Evolutionary conservation across 2,329 filamentous ascomycete genomes (phyloP), one percentile per base, ranked within the genome.

Genomic region (Fusarium pseudoanthophilum): DNA sequence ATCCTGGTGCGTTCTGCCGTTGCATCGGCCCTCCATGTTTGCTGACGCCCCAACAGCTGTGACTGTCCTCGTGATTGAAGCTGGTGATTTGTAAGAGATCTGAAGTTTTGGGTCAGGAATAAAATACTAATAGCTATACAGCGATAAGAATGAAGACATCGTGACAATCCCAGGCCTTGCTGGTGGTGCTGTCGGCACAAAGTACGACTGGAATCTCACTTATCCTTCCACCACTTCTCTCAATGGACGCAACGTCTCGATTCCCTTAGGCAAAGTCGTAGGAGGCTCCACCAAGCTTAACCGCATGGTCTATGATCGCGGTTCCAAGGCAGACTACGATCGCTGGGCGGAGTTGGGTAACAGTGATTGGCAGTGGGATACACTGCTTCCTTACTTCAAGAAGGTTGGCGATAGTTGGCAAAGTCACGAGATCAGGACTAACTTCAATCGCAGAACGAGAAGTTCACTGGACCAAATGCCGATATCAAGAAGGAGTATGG

Each of bases 331-430:
- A 0, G 84, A 85, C 28, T 85, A 86, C 48, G 79, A 87, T 46
- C 78, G 81, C 1, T 88, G 86, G 86, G 81, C 80, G 15, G 77
- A 78, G 7, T 76, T 88, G 1, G 87, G 86, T 0, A 86, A 86
- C 37, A 72, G 79, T 0, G 84, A 83, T 3, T 87, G 83, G 79
- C 77, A 83, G 13, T 81, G 78, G 79, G 63, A 77, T 20, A 66
- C 77, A 18, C 40, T 87, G 15, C 76, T 84, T 1, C 84, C 83
- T 0, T 87, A 86, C 45, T 83, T 87, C 65, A 83, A 82, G 40
- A 86, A 86, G 75, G 84, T 83, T 34, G 32, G 32, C 30, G 30
- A 32, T 32, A 32, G 30, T 13, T 32, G 30, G 30, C 30, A 32
- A 32, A 32, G 30, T 32, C 30, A 32, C 30, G 30, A 32, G 30